These are phyloP conservation scores for Artemisia annua DNA, from an alignment of 129 eudicot genomes.

Conservation along the genomic window DNA sequence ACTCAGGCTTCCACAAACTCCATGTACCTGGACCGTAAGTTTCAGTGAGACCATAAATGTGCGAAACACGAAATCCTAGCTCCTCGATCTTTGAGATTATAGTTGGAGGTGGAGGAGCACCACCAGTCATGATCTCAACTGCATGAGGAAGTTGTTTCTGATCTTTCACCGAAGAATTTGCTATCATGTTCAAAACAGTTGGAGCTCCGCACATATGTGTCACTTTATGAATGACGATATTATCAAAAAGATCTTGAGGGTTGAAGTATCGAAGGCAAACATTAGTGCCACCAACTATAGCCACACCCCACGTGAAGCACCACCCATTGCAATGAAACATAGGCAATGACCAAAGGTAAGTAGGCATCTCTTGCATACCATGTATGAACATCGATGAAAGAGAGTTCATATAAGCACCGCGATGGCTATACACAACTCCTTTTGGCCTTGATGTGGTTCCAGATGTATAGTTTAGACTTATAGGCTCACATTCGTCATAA, in stretches of 20 bases:
- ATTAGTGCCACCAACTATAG: constrained; percentile 75
- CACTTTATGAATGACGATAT: constrained; percentile 47
- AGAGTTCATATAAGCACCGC: constrained; percentile 73
- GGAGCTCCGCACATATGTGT: constrained; percentile 84
- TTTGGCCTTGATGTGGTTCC: constrained; percentile 84
- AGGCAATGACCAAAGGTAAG: constrained; percentile 78
- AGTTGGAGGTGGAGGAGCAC: constrained; percentile 60
- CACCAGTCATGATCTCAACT: constrained; percentile 53
- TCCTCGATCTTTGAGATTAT: constrained; percentile 44
- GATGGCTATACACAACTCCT: constrained; percentile 71
- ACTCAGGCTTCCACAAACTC: constrained; percentile 54
- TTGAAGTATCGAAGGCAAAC: constrained; percentile 49
- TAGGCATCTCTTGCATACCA: constrained; percentile 58
- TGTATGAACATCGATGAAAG: constrained; percentile 53
- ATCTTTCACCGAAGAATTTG: constrained; percentile 36
- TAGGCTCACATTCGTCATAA: constrained; percentile 63
- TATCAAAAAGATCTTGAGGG: constrained; percentile 50
- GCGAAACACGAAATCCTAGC: constrained; percentile 48
- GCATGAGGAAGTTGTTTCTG: constrained; percentile 47
- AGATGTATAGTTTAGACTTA: constrained; percentile 69
- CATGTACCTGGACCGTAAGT: constrained; percentile 54
- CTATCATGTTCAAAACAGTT: constrained; percentile 70
- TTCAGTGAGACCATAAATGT: constrained; percentile 59
- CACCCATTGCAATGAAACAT: constrained; percentile 90
- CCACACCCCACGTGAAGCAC: constrained; percentile 77